phyloP scores from a whole-genome alignment of 1,284 basidiomycete genomes.

The Boletus sp. region DNA sequence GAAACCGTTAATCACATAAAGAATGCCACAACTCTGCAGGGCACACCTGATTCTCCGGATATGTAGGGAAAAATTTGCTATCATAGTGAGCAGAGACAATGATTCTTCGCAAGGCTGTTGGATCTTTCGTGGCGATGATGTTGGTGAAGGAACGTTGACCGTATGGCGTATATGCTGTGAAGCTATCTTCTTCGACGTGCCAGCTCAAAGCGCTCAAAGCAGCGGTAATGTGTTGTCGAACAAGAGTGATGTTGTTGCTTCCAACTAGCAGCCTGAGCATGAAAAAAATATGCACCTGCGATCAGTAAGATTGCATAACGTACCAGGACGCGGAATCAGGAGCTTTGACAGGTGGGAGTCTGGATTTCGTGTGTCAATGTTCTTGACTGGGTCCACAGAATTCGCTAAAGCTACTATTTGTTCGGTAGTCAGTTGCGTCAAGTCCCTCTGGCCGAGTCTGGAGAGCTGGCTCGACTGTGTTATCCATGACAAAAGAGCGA shows the following conservation, averaged over 20 bases:
- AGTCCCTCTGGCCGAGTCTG: constrained; percentile 41
- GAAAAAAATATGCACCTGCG: constrained; percentile 10
- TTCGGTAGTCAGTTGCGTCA: constrained; percentile 50
- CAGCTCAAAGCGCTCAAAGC: constrained; percentile 74
- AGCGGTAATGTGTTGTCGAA: constrained; percentile 73
- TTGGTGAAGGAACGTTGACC: constrained; percentile 86
- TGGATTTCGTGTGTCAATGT: constrained; percentile 62
- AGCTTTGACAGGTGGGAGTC: constrained; percentile 77
- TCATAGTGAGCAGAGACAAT: constrained; percentile 96
- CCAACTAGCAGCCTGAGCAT: constrained; percentile 45
- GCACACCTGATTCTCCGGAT: constrained; percentile 71
- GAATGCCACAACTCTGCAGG: not conserved
- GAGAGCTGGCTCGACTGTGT: constrained; percentile 27
- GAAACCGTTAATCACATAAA: constrained; percentile 7
- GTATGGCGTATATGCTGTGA: constrained; percentile 80
- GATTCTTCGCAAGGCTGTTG: constrained; percentile 76
- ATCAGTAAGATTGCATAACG: constrained; percentile 31
- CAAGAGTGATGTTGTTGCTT: constrained; percentile 75
- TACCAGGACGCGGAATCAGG: constrained; percentile 79
- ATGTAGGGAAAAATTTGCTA: constrained; percentile 82
- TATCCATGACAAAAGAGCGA: constrained; percentile 24
- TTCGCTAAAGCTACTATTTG: constrained; percentile 53
- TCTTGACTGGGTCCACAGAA: constrained; percentile 61
- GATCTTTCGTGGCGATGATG: constrained; percentile 93
- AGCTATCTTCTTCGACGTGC: constrained; percentile 82